A percentile compares a stretch with the other conserved stretches of the same genome.
phyloP scores from a whole-genome alignment of 73 alveolate genomes.

The Paramecium sexaurelia region DNA sequence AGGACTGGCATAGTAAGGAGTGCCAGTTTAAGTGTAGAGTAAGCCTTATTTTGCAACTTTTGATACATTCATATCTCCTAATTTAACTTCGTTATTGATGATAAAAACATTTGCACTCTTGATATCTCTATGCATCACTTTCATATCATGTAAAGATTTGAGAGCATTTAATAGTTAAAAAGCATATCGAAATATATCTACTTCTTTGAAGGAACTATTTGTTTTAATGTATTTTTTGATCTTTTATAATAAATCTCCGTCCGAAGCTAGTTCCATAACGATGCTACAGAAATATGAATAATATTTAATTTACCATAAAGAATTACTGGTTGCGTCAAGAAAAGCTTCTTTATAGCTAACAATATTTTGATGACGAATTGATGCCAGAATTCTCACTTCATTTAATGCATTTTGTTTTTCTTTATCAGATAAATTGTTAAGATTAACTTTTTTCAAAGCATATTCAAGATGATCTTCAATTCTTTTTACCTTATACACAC shows the following conservation, averaged over 20 bases:
- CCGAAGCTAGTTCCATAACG: constrained; percentile 78
- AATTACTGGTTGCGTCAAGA: constrained; percentile 72
- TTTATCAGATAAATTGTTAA: constrained; percentile 72
- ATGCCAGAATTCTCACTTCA: constrained; percentile 81
- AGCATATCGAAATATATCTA: constrained; percentile 74
- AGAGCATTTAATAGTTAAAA: constrained; percentile 73
- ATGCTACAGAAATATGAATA: constrained; percentile 61
- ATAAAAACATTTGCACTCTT: constrained; percentile 82
- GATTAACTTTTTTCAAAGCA: constrained; percentile 81
- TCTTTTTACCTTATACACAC: constrained; percentile 77
- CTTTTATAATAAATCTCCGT: constrained; percentile 78
- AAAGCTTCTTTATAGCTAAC: constrained; percentile 82
- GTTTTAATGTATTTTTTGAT: constrained; percentile 71
- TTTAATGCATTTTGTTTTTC: constrained; percentile 81
- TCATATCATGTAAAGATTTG: constrained; percentile 69
- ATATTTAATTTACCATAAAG: constrained; percentile 47
- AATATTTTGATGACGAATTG: constrained; percentile 75
- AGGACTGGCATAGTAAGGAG: constrained; percentile 94
- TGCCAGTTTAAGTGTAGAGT: constrained; percentile 92
- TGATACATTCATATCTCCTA: constrained; percentile 90
- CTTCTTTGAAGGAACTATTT: constrained; percentile 70
- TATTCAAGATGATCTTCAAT: constrained; percentile 76
- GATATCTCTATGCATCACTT: constrained; percentile 76
- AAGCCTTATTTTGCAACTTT: constrained; percentile 81
- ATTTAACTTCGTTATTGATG: constrained; percentile 63